Evolutionary conservation across 2,329 filamentous ascomycete genomes (phyloP), one percentile per base, ranked within the genome.

Genomic region (Gaeumannomyces tritici): DNA sequence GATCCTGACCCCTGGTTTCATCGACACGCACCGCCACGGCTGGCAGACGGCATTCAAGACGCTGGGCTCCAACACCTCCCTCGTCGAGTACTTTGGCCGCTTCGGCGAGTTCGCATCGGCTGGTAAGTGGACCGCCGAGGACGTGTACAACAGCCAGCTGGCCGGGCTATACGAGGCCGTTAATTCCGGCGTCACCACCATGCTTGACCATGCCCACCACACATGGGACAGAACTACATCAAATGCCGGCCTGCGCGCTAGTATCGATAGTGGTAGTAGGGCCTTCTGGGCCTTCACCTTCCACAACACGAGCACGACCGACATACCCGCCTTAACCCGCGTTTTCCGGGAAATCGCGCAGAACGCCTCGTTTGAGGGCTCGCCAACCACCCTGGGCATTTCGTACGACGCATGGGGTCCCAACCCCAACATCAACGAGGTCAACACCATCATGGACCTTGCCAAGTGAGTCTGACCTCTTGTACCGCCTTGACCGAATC

Each of bases 41-140:
- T 84, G 82, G 83, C 80, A 85, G 67, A 84, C 83, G 0, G 79
- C 75, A 12, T 77, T 79, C 66, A 82, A 81, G 66, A 83, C 82
- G 0, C 66, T 85, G 1, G 78, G 65, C 1, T 78, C 80, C 9
- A 83, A 85, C 66, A 79, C 78, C 0, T 80, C 75, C 0, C 69
- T 83, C 21, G 70, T 75, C 6, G 75, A 81, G 57, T 84, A 83
- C 68, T 74, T 83, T 51, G 61, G 62, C 42, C 74, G 75, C 11
- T 79, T 76, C 62, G 72, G 74, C 42, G 72, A 74, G 57, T 74
- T 66, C 9, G 71, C 70, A 0, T 65, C 73, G 6, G 68, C 67
- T 0, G 64, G 66, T 4, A 65, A 71, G 7, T 77, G 76, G 64
- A 75, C 70, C 0, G 67, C 76, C 1, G 73, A 78, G 1, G 79